phyloP scores from a whole-genome alignment of 78 protist genomes.

The Dictyostelium intermedium region DNA sequence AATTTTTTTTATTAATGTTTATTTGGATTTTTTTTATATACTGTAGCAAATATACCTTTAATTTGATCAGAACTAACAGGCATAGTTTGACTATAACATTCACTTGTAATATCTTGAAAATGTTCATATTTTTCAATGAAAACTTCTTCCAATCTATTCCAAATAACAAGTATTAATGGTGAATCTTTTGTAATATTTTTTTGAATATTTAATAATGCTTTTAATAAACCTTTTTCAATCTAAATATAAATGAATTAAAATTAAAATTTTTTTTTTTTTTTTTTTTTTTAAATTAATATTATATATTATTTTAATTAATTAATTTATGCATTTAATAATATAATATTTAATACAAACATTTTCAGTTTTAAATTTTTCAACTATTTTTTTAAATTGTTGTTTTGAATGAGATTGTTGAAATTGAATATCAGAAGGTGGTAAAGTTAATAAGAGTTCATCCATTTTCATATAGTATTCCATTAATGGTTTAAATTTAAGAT shows the following conservation, averaged over 20 bases:
- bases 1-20: neutral
- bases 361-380: constrained; percentile 76
- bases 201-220: constrained; percentile 43
- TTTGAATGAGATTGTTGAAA: constrained; percentile 78
- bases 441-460: constrained; percentile 52
- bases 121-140: constrained; percentile 59
- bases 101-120: constrained; percentile 47
- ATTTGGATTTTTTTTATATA: constrained; percentile 53
- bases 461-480: constrained; percentile 44
- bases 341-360: constrained; percentile 29
- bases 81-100: constrained; percentile 62
- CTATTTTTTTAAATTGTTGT: constrained; percentile 70
- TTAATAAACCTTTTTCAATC: constrained; percentile 70
- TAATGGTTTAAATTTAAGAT: constrained; percentile 42
- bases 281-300: too few relatives aligned
- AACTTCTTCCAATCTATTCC: constrained; percentile 35
- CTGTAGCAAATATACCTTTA: constrained; percentile 11
- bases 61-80: constrained; percentile 76
- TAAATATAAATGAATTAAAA: neutral
- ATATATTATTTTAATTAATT: too few relatives aligned
- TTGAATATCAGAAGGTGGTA: constrained; percentile 79
- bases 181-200: constrained; percentile 67
- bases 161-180: constrained; percentile 21
- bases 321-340: too few relatives aligned
- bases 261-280: constrained; percentile 33